Conservation (phyloP, 2,329 filamentous ascomycete genomes). For the Ceratocystis albifundus region DNA sequence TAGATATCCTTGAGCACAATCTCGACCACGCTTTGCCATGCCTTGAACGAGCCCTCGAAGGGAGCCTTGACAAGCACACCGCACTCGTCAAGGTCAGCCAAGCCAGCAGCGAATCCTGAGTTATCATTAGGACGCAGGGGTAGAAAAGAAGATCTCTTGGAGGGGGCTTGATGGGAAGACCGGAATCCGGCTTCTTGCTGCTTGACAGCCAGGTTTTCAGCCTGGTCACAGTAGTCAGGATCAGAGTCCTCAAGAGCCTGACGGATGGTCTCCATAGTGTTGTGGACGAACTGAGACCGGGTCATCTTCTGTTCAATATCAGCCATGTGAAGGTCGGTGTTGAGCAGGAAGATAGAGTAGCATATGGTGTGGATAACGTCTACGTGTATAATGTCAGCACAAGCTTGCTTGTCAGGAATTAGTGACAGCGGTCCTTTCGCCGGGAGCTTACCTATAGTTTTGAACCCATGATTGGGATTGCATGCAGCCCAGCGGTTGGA, state of each 20-base stretch:
- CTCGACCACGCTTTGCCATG: slow-evolving; percentile 85
- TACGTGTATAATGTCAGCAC: slow-evolving; percentile 32
- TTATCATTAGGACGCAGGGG: slow-evolving; percentile 38
- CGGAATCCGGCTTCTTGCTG: slow-evolving; percentile 22
- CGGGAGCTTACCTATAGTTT: slow-evolving; percentile 57
- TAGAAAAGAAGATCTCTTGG: slow-evolving; percentile 40
- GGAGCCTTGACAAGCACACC: slow-evolving; percentile 68
- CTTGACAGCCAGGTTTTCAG: slow-evolving; percentile 23
- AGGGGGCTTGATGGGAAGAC: slow-evolving; percentile 26
- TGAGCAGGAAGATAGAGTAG: slow-evolving; percentile 88
- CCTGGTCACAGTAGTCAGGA: slow-evolving; percentile 49
- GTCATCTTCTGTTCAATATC: slow-evolving; percentile 98
- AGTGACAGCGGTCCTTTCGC: not conserved
- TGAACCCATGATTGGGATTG: slow-evolving; percentile 89
- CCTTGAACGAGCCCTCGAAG: slow-evolving; percentile 61
- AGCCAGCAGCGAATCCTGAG: slow-evolving; percentile 5
- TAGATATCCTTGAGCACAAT: slow-evolving; percentile 87
- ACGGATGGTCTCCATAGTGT: slow-evolving; percentile 82
- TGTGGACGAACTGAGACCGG: slow-evolving; percentile 84
- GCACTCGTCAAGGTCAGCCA: slow-evolving; percentile 39
- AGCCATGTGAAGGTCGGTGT: slow-evolving; percentile 89
- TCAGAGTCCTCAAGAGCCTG: slow-evolving; percentile 63
- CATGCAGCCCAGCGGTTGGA: slow-evolving; percentile 85
- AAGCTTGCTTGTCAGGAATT: not conserved
- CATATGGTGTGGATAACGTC: slow-evolving; percentile 96